Evolutionary conservation across 306 rosid genomes (phyloP), one percentile per base, ranked within the genome.

Genomic region (Fragaria nilgerrensis): DNA sequence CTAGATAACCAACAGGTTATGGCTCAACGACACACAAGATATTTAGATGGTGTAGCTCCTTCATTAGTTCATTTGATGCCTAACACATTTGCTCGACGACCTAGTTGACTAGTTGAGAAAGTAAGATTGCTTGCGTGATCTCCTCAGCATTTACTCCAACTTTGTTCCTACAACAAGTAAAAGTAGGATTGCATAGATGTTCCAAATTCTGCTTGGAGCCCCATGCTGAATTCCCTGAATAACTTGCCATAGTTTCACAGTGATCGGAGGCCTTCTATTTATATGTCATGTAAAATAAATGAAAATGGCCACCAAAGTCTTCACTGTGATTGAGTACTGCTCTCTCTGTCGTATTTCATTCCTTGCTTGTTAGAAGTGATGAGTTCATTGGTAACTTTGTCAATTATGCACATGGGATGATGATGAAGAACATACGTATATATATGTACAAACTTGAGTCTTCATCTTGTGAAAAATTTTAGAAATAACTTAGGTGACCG

Each of bases 321-420:
- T 71, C 45, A 49, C 2, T 10, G 62, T 71, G 29, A 27, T 71
- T 9, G 63, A 71, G 75, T 49, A 29, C 15, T 20, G 23, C 73
- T 45, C 23, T 13, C 17, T 37, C 22, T 9, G 44, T 29, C 29
- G 1, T 41, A 41, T 5, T 13, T 27, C 41, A n/a, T n/a, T 69
- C 15, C 37, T 69, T 68, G 13, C 73, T 68, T 44, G 37, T 43
- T 23, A 44, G 36, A 68, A 16, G 2, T 41, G 41, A 47, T 25
- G 59, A 48, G 17, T 48, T 29, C 9, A n/a, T 17, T 29, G 44
- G 44, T 29, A 48, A 70, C 16, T 48, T 70, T 4, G 75, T 70
- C 75, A 70, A 70, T 22, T 4, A 27, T 17, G 59, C 75, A 17
- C 61, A 29, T 70, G 61, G 44, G 75, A 47, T 70, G 61, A 48